Evolutionary conservation across 331 rosid genomes (phyloP).

Genomic region (Malus hybrid): DNA sequence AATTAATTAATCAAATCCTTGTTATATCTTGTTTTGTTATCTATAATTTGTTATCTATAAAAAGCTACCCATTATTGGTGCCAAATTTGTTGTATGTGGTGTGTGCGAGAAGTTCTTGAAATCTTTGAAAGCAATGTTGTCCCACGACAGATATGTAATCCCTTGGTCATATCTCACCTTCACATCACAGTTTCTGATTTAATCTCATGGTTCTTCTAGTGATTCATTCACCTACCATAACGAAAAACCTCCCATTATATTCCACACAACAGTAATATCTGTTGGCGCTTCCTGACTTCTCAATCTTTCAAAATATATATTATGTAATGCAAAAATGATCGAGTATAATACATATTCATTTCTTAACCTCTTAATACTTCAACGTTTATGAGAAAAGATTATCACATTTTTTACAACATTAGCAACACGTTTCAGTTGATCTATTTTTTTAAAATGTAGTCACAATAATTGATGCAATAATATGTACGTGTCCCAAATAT

Average conservation of each 20-base stretch:
- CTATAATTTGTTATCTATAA: background rate
- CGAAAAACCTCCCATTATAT: conserved; percentile 18
- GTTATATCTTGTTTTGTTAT: background rate
- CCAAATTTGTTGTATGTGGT: background rate
- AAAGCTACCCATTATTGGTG: background rate
- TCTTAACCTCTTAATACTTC: background rate
- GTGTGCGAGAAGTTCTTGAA: background rate
- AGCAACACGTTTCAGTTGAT: background rate
- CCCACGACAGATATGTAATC: background rate
- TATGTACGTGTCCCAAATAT: too few species aligned
- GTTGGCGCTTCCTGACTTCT: conserved; percentile 4
- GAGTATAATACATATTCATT: background rate
- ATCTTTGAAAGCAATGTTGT: too few species aligned
- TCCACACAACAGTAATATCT: background rate
- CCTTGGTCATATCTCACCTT: background rate
- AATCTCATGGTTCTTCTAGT: conserved; percentile 11
- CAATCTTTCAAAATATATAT: background rate
- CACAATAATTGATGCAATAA: background rate
- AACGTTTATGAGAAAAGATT: background rate
- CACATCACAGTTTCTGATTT: conserved; percentile 2
- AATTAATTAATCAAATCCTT: background rate
- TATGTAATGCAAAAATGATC: background rate
- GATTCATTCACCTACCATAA: conserved; percentile 36
- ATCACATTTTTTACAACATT: background rate
- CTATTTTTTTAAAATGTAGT: too few species aligned